These are phyloP conservation scores for Zygoascus biomembranicola DNA, from an alignment of 805 yeast species.

Conservation along the genomic window DNA sequence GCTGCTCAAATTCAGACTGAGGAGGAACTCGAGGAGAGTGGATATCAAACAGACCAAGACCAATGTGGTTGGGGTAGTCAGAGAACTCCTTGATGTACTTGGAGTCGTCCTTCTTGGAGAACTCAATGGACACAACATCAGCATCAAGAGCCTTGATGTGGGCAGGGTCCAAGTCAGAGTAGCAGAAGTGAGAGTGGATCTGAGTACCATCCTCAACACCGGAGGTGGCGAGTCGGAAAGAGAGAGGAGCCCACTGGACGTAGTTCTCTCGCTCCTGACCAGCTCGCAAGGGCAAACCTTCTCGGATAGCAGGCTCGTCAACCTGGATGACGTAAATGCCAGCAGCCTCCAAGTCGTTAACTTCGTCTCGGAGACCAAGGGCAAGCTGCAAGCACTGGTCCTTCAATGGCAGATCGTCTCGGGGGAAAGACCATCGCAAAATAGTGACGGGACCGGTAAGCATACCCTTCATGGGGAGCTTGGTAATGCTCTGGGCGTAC, in stretches of 20 bases:
- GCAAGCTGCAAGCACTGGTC: slow-evolving; percentile 95
- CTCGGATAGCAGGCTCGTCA: slow-evolving; percentile 99
- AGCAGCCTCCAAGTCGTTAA: slow-evolving; percentile 94
- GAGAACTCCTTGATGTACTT: slow-evolving; percentile 96
- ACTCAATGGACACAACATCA: slow-evolving; percentile 98
- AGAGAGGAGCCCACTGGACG: slow-evolving; percentile 98
- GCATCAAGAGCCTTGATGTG: slow-evolving; percentile 99
- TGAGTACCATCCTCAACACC: slow-evolving; percentile 94
- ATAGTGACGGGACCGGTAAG: slow-evolving; percentile 99
- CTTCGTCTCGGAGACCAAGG: slow-evolving; percentile 97
- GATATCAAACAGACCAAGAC: slow-evolving; percentile 97
- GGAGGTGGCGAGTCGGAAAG: slow-evolving; percentile 98
- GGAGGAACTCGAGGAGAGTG: slow-evolving; percentile 99
- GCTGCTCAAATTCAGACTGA: slow-evolving; percentile 87
- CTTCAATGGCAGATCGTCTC: slow-evolving; percentile 92
- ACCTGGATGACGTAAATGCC: slow-evolving; percentile 98
- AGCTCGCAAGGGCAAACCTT: slow-evolving; percentile 98
- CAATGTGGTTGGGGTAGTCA: slow-evolving; percentile 98
- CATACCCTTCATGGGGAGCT: slow-evolving; percentile 99
- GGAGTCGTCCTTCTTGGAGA: slow-evolving; percentile 99
- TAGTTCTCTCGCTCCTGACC: slow-evolving; percentile 95
- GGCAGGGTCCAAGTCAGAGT: slow-evolving; percentile 99
- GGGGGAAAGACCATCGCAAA: slow-evolving; percentile 99
- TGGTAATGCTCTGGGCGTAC: slow-evolving; percentile 94
- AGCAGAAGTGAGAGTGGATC: slow-evolving; percentile 99